Evolutionary conservation across 768 basidiomycete genomes (phyloP), one percentile per base, ranked within the genome.

Genomic region (Xerocomus brunneocitrinus): DNA sequence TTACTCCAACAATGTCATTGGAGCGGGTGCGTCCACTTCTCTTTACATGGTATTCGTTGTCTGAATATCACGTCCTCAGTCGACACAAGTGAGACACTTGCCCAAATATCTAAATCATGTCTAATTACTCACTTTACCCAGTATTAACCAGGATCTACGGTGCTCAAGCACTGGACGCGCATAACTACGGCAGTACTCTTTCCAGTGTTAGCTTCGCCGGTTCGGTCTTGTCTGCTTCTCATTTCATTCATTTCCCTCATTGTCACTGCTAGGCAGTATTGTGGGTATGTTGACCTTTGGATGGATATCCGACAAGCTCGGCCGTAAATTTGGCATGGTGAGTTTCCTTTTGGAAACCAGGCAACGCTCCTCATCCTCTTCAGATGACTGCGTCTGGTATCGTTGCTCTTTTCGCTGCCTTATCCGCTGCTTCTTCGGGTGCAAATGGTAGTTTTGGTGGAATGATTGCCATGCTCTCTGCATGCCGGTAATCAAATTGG

Each of bases 291-390:
- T 93, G 35, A 57, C 66, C 44, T 92, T 93, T 61, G 89, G 89
- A 70, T 91, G 83, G 65, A 74, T 93, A 55, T 89, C 88, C 16
- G 93, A 95, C 68, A 91, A 89, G 68, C 61, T 93, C 57, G 92
- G 93, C 12, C 79, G 87, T 46, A 95, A 94, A 63, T 87, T 85
- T 60, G 91, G 91, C 59, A 94, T 94, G 91, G 85, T 87, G 53
- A 48, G 76, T 9, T 4, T 14, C 5, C n/a, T 24, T 8, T 45
- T 41, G 24, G 25, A 38, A 50, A 7, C 6, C 14, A n/a, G 2
- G 10, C 22, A 16, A 31, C 35, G 32, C 45, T 46, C 47, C 58
- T 65, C 57, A 58, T 42, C 27, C 10, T 55, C 8, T 50, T 32
- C 52, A 89, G 89, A 89, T 92, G 83, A 61, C 80, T 25, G 91